Base-by-base conservation (phyloP, 2,329 filamentous ascomycete species). In the Geosmithia flava region DNA sequence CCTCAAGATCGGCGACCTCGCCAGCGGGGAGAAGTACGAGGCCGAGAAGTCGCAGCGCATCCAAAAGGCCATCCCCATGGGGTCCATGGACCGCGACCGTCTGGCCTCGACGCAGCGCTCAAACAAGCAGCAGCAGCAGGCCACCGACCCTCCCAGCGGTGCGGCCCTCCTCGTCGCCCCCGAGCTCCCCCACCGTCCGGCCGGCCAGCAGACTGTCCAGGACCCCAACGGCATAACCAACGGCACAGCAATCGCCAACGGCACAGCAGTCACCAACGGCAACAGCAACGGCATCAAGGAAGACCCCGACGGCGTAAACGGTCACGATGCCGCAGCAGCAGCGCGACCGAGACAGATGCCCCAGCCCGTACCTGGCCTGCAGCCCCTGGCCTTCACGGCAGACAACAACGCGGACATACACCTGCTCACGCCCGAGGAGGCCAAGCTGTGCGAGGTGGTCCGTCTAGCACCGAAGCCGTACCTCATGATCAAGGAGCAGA, bases 401-500 rank as follows among this genome's bases (percentile, higher is more conserved):
- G 86, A 95, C 48, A 85, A 80, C 37, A 81, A 86, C 1, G 76
- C 85, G 0, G 93, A 97, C 61, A 67, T 91, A 27, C 93, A 97
- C 58, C 77, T 98, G 0, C 71, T 98, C 42, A 87, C 85, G 1
- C 75, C 81, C 1, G 88, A 94, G 54, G 93, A 98, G 64, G 72
- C 80, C 4, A 87, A 95, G 58, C 70, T 98, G 1, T 98, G 93
- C 68, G 86, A 87, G 56, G 76, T 85, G 41, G 76, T 95, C 15
- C 80, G 89, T 42, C 69, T 98, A 47, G 85, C 93, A 64, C 93
- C 93, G 1, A 98, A 98, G 68, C 87, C 93, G 1, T 98, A 96
- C 63, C 67, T 96, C 5, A 88, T 88, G 59, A 88, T 97, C 65
- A 98, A 98, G 66, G 89, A 96, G 62, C 82, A 86, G 52, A 73